Evolutionary conservation across 2,329 filamentous ascomycete genomes (phyloP), one percentile per base, ranked within the genome.

Genomic region (Leptographium procerum): DNA sequence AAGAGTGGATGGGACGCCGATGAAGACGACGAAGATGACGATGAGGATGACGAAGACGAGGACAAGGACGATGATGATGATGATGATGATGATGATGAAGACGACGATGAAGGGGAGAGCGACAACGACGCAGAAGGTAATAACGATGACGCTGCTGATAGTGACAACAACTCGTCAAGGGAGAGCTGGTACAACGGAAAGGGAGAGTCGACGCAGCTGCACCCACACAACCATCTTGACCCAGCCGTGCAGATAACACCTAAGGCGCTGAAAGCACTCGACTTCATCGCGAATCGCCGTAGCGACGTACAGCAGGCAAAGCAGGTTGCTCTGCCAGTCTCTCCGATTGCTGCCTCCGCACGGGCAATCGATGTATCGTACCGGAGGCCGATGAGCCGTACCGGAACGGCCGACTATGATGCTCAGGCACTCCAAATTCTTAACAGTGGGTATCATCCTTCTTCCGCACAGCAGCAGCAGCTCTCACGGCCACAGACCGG

Each of bases 1-100:
- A 74, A 72, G 56, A 82, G 78, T 63, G 75, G 75, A 1, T 81
- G 79, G 69, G 79, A 82, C 50, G 67, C 75, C 31, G 77, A 79
- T 36, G 75, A 77, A 57, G 75, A 77, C 56, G 74, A 73, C 7
- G 74, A 73, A 0, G 73, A 75, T 19, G 73, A 76, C 8, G 72
- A 73, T 8, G 69, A 71, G 10, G 69, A 69, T 8, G 69, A 70
- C 4, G 72, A 55, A n/a, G 57, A 60, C 6, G 47, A 61, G 13
- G 33, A 60, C 8, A 57, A 61, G 62, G 65, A n/a, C 1, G 47
- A 71, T 22, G 66, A 67, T 10, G 61, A 65, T 10, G 67, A 69
- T 28, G 55, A 10, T 2, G 45, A 36, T 4, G 57, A 59, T 4
- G 40, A 61, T 9, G 31, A 59, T 13, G 55, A 60, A 1, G 69